phyloP scores from a whole-genome alignment of 805 yeast genomes.

The Tetrapisispora taiwanensis region DNA sequence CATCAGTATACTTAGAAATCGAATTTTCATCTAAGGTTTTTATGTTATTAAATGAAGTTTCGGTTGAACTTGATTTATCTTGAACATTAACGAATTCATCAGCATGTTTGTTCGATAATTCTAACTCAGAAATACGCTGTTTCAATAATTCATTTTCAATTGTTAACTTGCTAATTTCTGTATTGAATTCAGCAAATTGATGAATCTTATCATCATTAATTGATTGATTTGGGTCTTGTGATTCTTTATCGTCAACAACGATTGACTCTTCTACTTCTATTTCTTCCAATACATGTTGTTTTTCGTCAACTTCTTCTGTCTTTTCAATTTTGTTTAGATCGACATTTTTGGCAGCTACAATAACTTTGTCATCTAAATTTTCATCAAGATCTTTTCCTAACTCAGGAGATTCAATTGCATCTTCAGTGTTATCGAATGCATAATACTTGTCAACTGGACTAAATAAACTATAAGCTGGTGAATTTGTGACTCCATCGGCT shows the following conservation, averaged over 20 bases:
- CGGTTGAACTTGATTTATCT: not conserved
- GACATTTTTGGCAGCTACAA: not conserved
- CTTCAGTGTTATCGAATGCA: not conserved
- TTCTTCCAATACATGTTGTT: not conserved
- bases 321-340: not conserved
- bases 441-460: slow-evolving; percentile 6
- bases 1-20: slow-evolving; percentile 7
- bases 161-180: slow-evolving; percentile 21
- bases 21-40: slow-evolving; percentile 4
- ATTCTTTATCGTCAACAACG: not conserved
- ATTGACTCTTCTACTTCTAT: not conserved
- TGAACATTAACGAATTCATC: not conserved
- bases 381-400: not conserved
- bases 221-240: not conserved
- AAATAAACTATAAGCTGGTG: slow-evolving; percentile 4
- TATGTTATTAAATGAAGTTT: not conserved
- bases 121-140: slow-evolving; percentile 37
- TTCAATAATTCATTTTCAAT: slow-evolving; percentile 30
- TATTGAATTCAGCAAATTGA: slow-evolving; percentile 29
- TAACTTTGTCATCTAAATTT: not conserved
- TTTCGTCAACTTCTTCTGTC: not conserved
- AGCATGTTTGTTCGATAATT: slow-evolving; percentile 17
- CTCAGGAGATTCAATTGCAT: not conserved
- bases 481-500: not conserved
- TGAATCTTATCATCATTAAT: not conserved